A percentile compares a stretch with the other conserved stretches of the same genome.
Evolutionary conservation across 2,329 filamentous ascomycete genomes (phyloP).

Genomic region (Botrytis sinoallii): DNA sequence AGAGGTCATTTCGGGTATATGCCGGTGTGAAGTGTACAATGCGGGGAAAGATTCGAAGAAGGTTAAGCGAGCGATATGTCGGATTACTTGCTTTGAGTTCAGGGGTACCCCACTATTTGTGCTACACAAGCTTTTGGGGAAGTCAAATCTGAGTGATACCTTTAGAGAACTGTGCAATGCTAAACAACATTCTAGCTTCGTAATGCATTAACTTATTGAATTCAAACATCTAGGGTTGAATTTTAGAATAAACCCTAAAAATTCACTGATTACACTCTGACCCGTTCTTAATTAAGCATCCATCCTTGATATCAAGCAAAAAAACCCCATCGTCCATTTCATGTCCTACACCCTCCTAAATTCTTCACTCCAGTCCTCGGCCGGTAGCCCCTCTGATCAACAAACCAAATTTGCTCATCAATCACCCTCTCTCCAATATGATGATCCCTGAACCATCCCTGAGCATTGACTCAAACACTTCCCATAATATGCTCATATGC

Average conservation of each 20-base stretch:
- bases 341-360: background rate
- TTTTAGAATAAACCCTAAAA: background rate
- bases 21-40: constrained; percentile 2
- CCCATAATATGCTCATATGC: background rate
- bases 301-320: background rate
- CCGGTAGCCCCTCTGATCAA: background rate
- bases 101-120: background rate
- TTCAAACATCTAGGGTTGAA: background rate
- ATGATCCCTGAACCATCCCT: constrained; percentile 17
- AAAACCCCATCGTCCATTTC: background rate
- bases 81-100: background rate
- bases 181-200: background rate
- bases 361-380: background rate
- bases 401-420: constrained; percentile 15
- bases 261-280: background rate
- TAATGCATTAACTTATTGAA: too few relatives aligned
- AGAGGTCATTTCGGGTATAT: background rate
- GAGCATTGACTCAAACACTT: constrained; percentile 16
- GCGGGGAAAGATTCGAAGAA: background rate
- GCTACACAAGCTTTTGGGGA: background rate
- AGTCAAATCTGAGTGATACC: background rate
- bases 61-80: background rate
- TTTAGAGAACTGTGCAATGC: background rate
- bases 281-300: background rate
- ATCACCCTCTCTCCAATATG: constrained; percentile 15